Conservation (phyloP, 352 stramenopile genomes). For the Phytophthora tentaculata region DNA sequence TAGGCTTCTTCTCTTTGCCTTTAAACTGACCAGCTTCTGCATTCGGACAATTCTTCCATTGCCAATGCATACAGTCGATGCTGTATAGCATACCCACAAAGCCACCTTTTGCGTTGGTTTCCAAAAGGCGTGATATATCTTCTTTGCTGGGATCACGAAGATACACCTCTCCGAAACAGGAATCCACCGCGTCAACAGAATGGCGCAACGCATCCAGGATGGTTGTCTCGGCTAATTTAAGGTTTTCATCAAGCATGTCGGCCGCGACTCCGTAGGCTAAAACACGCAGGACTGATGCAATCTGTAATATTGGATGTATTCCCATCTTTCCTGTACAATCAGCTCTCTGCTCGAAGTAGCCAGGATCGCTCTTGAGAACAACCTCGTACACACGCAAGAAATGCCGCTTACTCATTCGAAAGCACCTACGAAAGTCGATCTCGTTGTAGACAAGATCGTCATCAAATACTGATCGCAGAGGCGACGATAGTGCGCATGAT, state of each 20-base stretch:
- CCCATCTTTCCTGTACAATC: background rate
- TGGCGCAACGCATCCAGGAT: background rate
- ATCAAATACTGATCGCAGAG: too few relatives aligned
- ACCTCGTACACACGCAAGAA: too few relatives aligned
- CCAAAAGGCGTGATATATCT: too few relatives aligned
- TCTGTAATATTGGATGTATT: background rate
- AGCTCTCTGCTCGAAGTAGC: background rate
- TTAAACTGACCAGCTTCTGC: background rate
- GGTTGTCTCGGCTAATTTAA: background rate
- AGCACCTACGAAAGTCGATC: too few relatives aligned
- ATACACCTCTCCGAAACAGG: background rate
- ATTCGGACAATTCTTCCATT: background rate
- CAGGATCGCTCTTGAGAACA: too few relatives aligned
- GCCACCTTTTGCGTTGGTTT: background rate
- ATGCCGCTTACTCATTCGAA: too few relatives aligned
- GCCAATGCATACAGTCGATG: background rate
- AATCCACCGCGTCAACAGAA: background rate
- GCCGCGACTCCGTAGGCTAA: background rate
- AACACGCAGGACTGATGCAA: background rate
- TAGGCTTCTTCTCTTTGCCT: background rate
- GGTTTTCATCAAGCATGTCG: background rate
- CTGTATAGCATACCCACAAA: background rate
- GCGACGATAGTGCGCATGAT: too few relatives aligned
- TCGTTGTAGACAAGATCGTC: too few relatives aligned
- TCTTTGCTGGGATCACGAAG: background rate